phyloP scores from a whole-genome alignment of 345 rosid species.

The Eutrema japonicum region DNA sequence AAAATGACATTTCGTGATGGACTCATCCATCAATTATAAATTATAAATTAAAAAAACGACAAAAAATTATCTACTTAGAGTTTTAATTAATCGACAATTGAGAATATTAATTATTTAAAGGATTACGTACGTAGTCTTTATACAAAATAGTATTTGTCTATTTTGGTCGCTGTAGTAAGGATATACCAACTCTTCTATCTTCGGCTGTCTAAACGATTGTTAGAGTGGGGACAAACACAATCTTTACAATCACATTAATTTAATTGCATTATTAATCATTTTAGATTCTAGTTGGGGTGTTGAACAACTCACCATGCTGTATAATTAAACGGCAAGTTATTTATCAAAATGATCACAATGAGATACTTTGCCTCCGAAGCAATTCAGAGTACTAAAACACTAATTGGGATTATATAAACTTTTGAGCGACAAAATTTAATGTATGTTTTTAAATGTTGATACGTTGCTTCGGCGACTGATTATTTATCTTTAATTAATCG shows the following conservation, averaged over 20 bases:
- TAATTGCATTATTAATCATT: slow-evolving; percentile 24
- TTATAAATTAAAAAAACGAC: slow-evolving; percentile 26
- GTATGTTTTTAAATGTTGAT: slow-evolving; percentile 17
- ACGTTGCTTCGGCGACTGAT: slow-evolving; percentile 15
- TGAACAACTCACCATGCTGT: slow-evolving; percentile 51
- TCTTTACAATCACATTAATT: slow-evolving; percentile 45
- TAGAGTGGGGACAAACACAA: slow-evolving; percentile 46
- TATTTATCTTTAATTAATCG: slow-evolving; percentile 19
- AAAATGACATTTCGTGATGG: slow-evolving; percentile 38
- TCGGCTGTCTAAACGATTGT: slow-evolving; percentile 37
- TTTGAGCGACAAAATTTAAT: slow-evolving; percentile 14
- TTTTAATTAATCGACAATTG: slow-evolving; percentile 15
- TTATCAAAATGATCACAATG: background rate
- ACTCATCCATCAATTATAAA: slow-evolving; percentile 19
- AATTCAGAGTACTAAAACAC: slow-evolving; percentile 7
- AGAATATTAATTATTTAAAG: background rate
- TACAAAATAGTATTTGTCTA: slow-evolving; percentile 21
- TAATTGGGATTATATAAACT: background rate
- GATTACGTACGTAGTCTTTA: slow-evolving; percentile 25
- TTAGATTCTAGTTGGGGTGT: slow-evolving; percentile 41
- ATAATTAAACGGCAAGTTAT: slow-evolving; percentile 22
- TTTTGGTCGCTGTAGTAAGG: slow-evolving; percentile 41
- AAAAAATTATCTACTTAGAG: slow-evolving; percentile 25
- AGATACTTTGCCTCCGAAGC: slow-evolving; percentile 35
- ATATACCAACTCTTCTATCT: slow-evolving; percentile 19